Evolutionary conservation across 768 basidiomycete genomes (phyloP), one percentile per base, ranked within the genome.

Genomic region (Paxillus ammoniavirescens): DNA sequence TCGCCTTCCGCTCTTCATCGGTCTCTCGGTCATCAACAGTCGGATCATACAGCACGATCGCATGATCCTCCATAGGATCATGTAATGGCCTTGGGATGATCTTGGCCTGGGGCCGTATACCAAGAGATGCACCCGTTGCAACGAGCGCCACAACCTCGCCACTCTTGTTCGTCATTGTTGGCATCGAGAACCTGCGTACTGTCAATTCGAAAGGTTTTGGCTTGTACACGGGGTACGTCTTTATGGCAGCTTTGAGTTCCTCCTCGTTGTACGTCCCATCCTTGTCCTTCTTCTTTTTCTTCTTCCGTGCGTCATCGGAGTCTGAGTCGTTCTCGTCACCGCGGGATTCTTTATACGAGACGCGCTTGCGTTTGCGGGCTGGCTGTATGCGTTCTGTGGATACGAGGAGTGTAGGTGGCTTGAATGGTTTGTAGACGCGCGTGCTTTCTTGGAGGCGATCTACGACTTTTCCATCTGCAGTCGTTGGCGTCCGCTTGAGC

Each of bases 1-100:
- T 76, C 54, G 84, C 86, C 66, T 77, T 83, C 61, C 79, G 78
- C 65, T 93, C 93, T 63, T 93, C 89, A 64, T 93, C 90, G 0
- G 93, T 93, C 69, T 95, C 93, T 59, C 88, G 75, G 65, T 91
- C 88, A 65, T 99, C 94, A 44, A 96, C 85, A 0, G 97, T 98
- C 1, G 97, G 97, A 63, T 98, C 97, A 66, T 92, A 99, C 13
- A 98, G 73, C 3, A 99, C 96, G 55, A 99, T 97, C 1, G 96
- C 94, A 70, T 98, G 95, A 62, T 98, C 94, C 47, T 90, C 85
- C 91, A 99, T 95, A 1, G 95, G 97, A 67, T 99, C 93, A 62
- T 95, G 89, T n/a, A 98, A 75, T 5, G 97, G 97, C 18, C 95
- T 80, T 15, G 97, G 97, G 46, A 89, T 81, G 54, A 97, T 72